Percentiles rank a stretch among this genome's conserved stretches.
Conservation (phyloP, 2,329 filamentous ascomycete species). For the Chalaropsis ovoidea region DNA sequence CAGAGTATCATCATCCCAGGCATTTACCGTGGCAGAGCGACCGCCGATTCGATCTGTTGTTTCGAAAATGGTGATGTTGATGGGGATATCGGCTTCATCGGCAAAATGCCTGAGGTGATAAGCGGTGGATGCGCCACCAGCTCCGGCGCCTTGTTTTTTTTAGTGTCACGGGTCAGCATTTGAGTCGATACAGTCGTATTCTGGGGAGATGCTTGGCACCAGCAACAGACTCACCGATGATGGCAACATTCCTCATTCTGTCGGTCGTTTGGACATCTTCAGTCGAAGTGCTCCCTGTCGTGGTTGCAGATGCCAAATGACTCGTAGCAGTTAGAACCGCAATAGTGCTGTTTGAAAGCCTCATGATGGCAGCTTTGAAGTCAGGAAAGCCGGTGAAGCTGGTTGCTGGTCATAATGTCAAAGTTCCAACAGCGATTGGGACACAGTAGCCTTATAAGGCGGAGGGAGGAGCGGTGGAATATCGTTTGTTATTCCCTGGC, state of each 20-base stretch:
- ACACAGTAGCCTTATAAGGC: neutral
- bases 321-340: neutral
- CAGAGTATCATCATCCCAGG: slow-evolving; percentile 54
- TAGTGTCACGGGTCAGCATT: slow-evolving; percentile 15
- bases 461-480: too few species aligned
- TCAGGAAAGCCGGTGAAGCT: neutral
- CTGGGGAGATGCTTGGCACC: neutral
- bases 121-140: slow-evolving; percentile 76
- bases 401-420: neutral
- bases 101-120: slow-evolving; percentile 71
- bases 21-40: slow-evolving; percentile 73
- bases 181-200: neutral
- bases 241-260: slow-evolving; percentile 29
- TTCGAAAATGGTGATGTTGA: slow-evolving; percentile 85
- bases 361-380: neutral
- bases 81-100: slow-evolving; percentile 43
- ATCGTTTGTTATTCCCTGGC: neutral
- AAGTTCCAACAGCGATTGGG: neutral
- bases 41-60: slow-evolving; percentile 68
- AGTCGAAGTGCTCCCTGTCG: too few species aligned
- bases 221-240: slow-evolving; percentile 29
- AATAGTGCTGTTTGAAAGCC: neutral
- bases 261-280: too few species aligned
- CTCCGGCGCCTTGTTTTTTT: slow-evolving; percentile 60
- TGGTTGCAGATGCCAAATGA: neutral